Base-by-base conservation (phyloP, 352 stramenopile species). In the Phytophthora crassamura region DNA sequence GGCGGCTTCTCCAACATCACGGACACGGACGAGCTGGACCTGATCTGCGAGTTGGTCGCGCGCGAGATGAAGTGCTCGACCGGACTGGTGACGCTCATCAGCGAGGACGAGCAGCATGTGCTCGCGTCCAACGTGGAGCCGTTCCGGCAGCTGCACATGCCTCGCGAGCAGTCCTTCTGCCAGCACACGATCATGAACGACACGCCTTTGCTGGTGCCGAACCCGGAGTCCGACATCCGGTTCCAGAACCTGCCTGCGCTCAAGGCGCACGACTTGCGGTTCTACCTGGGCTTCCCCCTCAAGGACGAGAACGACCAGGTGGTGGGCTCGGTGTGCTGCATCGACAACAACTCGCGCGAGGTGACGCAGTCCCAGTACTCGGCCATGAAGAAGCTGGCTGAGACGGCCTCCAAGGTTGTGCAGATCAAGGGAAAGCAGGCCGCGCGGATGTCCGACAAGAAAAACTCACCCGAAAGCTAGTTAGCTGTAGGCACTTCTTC, bases 171-270 rank as follows among this genome's bases (percentile, higher is more conserved):
- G n/a, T 77, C 75, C 16, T 87, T 93, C 60, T 93, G 84, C 43
- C 72, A 82, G 35, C 84, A 91, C 59, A 82, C 73, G 15, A 81
- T 93, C 58, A 81, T 93, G 80, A 79, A 82, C 12, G 47, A 79
- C 40, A 74, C 78, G 69, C 82, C 84, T 9, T 57, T 93, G 28
- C 57, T 93, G 11, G 74, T 90, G 41, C 78, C 70, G 2, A 67
- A 89, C 45, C 67, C 76, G 0, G 76, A 87, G 33, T 69, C 82
- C 0, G 84, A 93, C 65, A 78, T 91, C 53, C 84, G 84, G n/a
- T 93, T 93, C 45, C 68, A 75, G 28, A 70, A 79, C 51, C 65
- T 82, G 35, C 59, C 54, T 11, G 65, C 72, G 1, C 67, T 75
- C 7, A 9, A 53, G 64, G 63, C 57, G 33, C 33, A 60, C 56